Conservation (phyloP, 495 filamentous ascomycete genomes). For the Aspergillus wentii region DNA sequence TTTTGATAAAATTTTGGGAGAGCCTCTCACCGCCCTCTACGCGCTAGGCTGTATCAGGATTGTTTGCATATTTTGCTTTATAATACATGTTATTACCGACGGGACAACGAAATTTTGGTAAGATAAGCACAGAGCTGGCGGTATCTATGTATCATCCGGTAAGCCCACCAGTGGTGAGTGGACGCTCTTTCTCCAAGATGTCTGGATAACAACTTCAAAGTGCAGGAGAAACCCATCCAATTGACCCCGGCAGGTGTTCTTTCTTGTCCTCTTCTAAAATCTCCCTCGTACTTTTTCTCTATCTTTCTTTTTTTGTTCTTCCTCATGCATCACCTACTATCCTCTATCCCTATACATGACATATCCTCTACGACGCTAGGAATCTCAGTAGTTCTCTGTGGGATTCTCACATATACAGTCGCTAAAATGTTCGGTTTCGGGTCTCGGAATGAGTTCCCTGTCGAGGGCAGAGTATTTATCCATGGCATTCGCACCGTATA, state of each 20-base stretch:
- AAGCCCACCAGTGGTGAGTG: too few species aligned
- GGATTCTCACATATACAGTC: conserved; percentile 38
- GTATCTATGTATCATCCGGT: too few species aligned
- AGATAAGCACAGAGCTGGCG: too few species aligned
- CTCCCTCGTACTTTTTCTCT: conserved; percentile 1
- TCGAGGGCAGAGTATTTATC: conserved; percentile 67
- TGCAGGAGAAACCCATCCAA: too few species aligned
- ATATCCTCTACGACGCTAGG: conserved; percentile 24
- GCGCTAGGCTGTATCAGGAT: conserved; percentile 12
- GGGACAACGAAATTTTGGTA: too few species aligned
- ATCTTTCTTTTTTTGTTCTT: conserved; percentile 13
- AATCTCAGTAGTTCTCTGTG: conserved; percentile 40
- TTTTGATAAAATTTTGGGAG: conserved; percentile 31
- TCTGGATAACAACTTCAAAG: too few species aligned
- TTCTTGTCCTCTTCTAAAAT: not conserved
- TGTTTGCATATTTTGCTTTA: conserved; percentile 15
- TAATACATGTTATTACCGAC: too few species aligned
- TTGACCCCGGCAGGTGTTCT: too few species aligned
- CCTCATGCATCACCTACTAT: conserved; percentile 26
- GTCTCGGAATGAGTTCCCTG: conserved; percentile 69
- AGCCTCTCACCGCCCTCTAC: conserved; percentile 23
- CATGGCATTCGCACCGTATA: not conserved
- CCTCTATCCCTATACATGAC: conserved; percentile 18
- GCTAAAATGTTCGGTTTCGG: conserved; percentile 63
- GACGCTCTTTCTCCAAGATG: too few species aligned